phyloP scores from a whole-genome alignment of 371 early-diverging fungal species.

The Racocetra persica region DNA sequence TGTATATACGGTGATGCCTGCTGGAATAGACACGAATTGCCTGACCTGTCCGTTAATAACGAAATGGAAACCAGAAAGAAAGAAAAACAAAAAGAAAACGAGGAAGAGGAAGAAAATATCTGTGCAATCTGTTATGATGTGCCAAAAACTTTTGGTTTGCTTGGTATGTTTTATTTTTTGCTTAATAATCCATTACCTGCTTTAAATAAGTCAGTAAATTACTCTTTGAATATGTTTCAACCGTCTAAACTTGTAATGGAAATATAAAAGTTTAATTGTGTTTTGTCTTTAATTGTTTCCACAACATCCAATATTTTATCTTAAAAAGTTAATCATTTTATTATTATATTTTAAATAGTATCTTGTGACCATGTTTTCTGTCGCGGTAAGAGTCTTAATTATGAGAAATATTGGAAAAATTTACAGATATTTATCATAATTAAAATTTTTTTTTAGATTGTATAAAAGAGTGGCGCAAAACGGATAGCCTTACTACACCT shows the following conservation, averaged over 20 bases:
- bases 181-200: too few species aligned
- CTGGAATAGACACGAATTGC: slow-evolving; percentile 18
- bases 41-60: neutral
- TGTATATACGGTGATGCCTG: slow-evolving; percentile 13
- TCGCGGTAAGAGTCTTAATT: neutral
- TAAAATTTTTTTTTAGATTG: slow-evolving; percentile 10
- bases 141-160: slow-evolving; percentile 32
- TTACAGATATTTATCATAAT: neutral
- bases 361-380: slow-evolving; percentile 26
- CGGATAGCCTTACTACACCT: neutral
- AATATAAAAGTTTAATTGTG: too few species aligned
- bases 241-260: too few species aligned
- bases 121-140: slow-evolving; percentile 34
- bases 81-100: slow-evolving; percentile 29
- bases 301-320: too few species aligned
- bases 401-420: neutral
- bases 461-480: slow-evolving; percentile 34
- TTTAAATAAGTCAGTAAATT: too few species aligned
- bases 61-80: neutral
- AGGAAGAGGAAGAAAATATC: slow-evolving; percentile 11
- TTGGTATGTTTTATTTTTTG: neutral
- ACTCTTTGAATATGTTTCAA: too few species aligned
- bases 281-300: too few species aligned
- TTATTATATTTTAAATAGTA: neutral
- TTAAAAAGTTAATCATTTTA: neutral